Base-by-base conservation (phyloP, 2,329 filamentous ascomycete species). In the Penicillium corylophilum region DNA sequence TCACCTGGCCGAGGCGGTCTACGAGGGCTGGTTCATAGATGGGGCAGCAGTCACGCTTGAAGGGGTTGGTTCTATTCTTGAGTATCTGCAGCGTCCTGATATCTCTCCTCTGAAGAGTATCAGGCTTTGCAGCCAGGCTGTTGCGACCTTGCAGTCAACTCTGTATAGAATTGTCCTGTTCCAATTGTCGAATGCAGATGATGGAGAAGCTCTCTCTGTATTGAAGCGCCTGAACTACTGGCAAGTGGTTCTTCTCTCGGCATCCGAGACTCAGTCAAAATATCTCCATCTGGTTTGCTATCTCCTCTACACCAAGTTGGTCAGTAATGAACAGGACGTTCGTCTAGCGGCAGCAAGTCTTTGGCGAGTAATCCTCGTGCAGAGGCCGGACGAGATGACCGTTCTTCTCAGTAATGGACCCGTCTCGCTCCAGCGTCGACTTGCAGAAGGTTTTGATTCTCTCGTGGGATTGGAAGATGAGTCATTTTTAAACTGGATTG, bases 11-110 rank as follows among this genome's bases (percentile, higher is more conserved):
- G 94, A 99, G 69, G 89, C 90, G 5, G 87, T 96, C 12, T 96
- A 94, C 60, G 94, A 97, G 71, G 94, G 94, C 15, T 96, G 92
- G 90, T 97, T 97, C 65, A 83, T 96, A 56, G 87, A 94, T 59
- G 93, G 93, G 1, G 89, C 89, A 1, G 88, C 91, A 61, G 80
- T 84, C 4, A 82, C 94, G 61, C 80, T 97, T 28, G 92, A 97
- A 63, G 95, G 96, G 63, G 82, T 87, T 3, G 94, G 93, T 1
- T 85, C 87, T 47, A 74, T 96, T 6, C 73, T 99, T 6, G 94
- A 99, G 67, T 93, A 95, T 64, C 77, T 99, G 4, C 90, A 96
- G 67, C 83, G 89, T 9, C 88, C 92, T 0, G 90, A 96, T 13
- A 79, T 99, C 31, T 83, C 90, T 0, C 79, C 79, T 10, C 75